Base-by-base conservation (phyloP, 164 flowering plant genomes). In the Liquidambar formosana region DNA sequence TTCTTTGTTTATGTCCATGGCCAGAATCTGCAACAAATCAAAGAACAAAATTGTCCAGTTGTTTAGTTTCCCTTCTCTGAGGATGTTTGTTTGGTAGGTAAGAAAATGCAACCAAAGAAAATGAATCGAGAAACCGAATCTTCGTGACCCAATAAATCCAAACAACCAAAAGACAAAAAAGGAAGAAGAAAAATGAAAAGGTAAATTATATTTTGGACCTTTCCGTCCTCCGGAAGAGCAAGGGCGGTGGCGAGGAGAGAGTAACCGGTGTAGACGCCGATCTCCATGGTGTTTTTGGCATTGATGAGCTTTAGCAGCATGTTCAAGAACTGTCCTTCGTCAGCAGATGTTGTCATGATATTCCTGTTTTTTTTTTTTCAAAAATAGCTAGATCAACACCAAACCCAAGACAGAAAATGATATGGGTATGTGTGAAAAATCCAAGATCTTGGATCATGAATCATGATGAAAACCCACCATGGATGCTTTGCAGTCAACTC, bases 1-100 rank as follows among this genome's bases (percentile, higher is more conserved):
- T 65, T 93, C 97, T 56, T 82, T 77, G 85, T 91, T 93, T 38
- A 95, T 86, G 76, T 95, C 99, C 97, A 95, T 86, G 25, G 99
- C 97, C 80, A 93, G 68, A 53, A 95, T 95, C 97, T 94, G 81
- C 70, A 58, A 54, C 12, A 54, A 22, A 53, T 5, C 10, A n/a
- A 46, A 22, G 1, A 38, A 28, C 0, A 48, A 10, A 43, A 19
- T 53, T 61, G 6, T 63, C 41, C 1, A 47, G 49, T 48, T 58
- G n/a, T 33, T 33, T 33, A 33, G 2, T 33, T 33, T 41, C 56
- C 14, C 38, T 38, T 33, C 23, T 38, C 4, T 12, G 8, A 16
- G 5, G 0, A 5, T 13, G 49, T 1, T 45, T 19, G 33, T 25
- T 11, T 46, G 47, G 19, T 22, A 45, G 18, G 0, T 27, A 1